These are phyloP conservation scores for Solanum pinnatisectum DNA, from an alignment of 257 asterid species.

Conservation along the genomic window DNA sequence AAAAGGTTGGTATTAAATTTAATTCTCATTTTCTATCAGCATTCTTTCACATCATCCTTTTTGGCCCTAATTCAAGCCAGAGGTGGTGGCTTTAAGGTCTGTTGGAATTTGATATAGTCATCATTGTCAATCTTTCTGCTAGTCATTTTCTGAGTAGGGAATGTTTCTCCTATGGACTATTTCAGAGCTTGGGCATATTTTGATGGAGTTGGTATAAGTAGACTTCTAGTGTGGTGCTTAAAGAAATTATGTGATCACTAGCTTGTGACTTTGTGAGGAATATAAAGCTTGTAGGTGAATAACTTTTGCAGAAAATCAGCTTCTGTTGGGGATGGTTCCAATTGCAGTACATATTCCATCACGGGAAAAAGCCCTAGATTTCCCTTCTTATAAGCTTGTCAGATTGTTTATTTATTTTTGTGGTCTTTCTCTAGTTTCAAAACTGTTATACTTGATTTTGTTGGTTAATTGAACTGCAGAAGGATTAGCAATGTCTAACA, in stretches of 20 bases:
- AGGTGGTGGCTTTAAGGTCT: neutral
- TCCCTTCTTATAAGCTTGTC: neutral
- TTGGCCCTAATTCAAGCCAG: neutral
- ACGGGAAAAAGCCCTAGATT: neutral
- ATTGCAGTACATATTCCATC: neutral
- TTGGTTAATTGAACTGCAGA: neutral
- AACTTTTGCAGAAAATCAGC: neutral
- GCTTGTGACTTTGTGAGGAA: neutral
- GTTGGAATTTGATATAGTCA: neutral
- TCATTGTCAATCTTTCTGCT: neutral
- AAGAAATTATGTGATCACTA: neutral
- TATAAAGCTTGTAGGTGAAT: neutral
- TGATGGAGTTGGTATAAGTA: neutral
- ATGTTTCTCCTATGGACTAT: neutral
- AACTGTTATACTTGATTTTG: neutral
- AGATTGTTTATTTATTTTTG: neutral
- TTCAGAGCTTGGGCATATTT: neutral
- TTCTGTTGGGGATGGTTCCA: neutral
- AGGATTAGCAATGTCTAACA: neutral
- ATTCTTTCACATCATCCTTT: neutral
- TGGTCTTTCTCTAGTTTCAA: neutral
- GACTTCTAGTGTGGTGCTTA: neutral
- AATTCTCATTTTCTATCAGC: neutral
- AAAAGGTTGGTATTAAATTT: neutral
- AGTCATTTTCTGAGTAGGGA: neutral